Conservation (phyloP, 164 flowering plant genomes). For the Brasenia schreberi region DNA sequence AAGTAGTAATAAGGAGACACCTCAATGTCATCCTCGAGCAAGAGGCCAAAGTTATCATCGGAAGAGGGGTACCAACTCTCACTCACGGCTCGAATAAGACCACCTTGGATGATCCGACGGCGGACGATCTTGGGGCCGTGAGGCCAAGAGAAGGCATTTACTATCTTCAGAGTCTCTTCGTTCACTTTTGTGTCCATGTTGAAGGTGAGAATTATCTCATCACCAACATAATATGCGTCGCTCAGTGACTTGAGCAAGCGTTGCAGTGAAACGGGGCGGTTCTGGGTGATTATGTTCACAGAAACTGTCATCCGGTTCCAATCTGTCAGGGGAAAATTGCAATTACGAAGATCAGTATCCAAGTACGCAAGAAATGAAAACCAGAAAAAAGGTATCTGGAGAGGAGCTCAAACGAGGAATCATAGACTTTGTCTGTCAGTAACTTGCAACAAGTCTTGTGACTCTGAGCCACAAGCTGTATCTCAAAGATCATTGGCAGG, state of each 20-base stretch:
- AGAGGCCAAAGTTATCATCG: constrained; percentile 78
- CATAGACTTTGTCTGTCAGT: no score
- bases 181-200: constrained; percentile 98
- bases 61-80: constrained; percentile 98
- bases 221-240: constrained; percentile 69
- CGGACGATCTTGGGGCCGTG: constrained; percentile 78
- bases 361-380: no score
- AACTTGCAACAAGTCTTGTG: no score
- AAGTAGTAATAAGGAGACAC: constrained; percentile 92
- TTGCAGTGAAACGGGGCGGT: constrained; percentile 50
- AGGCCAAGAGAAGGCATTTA: constrained; percentile 68
- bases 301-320: constrained; percentile 88
- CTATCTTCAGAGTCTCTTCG: constrained; percentile 50
- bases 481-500: no score
- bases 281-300: constrained; percentile 83
- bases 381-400: background rate
- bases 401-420: background rate
- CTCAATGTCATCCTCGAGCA: constrained; percentile 94
- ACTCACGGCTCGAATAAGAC: constrained; percentile 90
- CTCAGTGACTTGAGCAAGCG: constrained; percentile 77
- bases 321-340: constrained; percentile 31
- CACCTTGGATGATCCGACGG: constrained; percentile 93
- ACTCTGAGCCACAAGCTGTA: no score
- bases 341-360: no score
- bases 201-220: constrained; percentile 64